These are phyloP conservation scores for Takashimella tepidaria DNA, from an alignment of 1,284 basidiomycete species.

Conservation along the genomic window DNA sequence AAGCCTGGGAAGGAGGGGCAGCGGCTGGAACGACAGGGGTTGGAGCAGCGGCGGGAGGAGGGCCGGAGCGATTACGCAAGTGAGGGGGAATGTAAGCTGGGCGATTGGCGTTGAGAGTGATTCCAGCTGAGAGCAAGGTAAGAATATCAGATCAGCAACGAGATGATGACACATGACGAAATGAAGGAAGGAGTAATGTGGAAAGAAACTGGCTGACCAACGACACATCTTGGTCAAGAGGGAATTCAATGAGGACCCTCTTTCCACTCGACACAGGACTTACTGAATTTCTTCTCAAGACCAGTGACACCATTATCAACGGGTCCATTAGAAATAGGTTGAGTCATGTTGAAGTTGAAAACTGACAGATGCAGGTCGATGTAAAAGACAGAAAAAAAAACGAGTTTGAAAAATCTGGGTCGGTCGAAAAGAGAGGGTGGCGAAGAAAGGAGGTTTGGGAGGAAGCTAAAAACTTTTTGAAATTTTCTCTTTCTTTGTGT, in stretches of 20 bases:
- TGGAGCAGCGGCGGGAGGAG: slow-evolving; percentile 53
- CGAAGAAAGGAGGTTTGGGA: neutral
- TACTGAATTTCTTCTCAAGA: slow-evolving; percentile 77
- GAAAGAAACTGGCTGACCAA: slow-evolving; percentile 1
- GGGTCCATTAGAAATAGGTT: slow-evolving; percentile 24
- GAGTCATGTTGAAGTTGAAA: slow-evolving; percentile 37
- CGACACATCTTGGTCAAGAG: too few relatives aligned
- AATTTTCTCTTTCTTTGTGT: neutral
- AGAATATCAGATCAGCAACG: too few relatives aligned
- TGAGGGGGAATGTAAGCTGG: slow-evolving; percentile 92
- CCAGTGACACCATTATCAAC: slow-evolving; percentile 59
- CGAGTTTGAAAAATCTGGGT: too few relatives aligned
- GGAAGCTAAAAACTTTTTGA: slow-evolving; percentile 1
- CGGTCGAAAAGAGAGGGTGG: slow-evolving; percentile 1
- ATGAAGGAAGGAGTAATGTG: neutral
- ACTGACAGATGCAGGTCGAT: too few relatives aligned
- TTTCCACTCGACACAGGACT: slow-evolving; percentile 38
- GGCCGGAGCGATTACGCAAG: slow-evolving; percentile 55
- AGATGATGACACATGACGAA: neutral
- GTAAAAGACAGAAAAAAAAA: too few relatives aligned
- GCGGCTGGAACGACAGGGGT: slow-evolving; percentile 17
- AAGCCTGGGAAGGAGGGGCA: slow-evolving; percentile 12
- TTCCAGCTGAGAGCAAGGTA: slow-evolving; percentile 15
- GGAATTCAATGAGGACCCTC: too few relatives aligned
- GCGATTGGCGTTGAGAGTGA: slow-evolving; percentile 55